Percentiles rank a stretch among this genome's conserved stretches.
These are phyloP conservation scores for Mycena indigotica DNA, from an alignment of 768 basidiomycete genomes.

Conservation along the genomic window DNA sequence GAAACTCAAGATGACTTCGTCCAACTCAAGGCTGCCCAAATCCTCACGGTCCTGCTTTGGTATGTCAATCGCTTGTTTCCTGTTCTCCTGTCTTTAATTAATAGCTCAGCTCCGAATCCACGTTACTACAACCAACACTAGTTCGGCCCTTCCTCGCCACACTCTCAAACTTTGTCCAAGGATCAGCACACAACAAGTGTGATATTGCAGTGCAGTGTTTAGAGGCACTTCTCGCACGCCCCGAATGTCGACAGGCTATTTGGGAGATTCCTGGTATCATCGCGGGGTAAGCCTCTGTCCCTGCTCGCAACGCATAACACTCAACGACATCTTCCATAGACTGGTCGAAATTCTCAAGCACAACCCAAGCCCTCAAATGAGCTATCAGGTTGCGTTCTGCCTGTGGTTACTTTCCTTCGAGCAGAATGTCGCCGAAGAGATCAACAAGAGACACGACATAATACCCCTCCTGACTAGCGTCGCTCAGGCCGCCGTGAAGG, in stretches of 20 bases:
- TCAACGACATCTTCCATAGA: constrained; percentile 40
- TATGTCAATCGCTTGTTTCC: constrained; percentile 33
- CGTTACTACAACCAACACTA: constrained; percentile 47
- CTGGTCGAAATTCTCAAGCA: constrained; percentile 81
- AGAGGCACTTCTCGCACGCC: constrained; percentile 80
- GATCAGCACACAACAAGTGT: constrained; percentile 63
- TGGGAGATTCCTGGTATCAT: constrained; percentile 76
- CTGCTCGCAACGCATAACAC: neutral
- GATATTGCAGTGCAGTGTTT: constrained; percentile 93
- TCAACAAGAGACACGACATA: constrained; percentile 92
- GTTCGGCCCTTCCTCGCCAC: constrained; percentile 60
- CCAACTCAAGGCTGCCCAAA: constrained; percentile 87
- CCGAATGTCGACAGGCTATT: constrained; percentile 75
- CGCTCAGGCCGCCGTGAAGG: constrained; percentile 89
- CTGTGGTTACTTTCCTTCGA: constrained; percentile 96
- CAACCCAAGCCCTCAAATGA: constrained; percentile 88
- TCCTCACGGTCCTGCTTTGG: constrained; percentile 86
- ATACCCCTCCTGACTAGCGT: constrained; percentile 82
- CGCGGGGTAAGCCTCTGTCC: constrained; percentile 51
- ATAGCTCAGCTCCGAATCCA: constrained; percentile 49
- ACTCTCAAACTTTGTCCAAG: constrained; percentile 64
- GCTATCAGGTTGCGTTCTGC: constrained; percentile 91
- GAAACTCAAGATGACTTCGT: constrained; percentile 92
- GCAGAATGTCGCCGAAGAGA: constrained; percentile 75
- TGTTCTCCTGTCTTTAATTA: constrained; percentile 8